These are phyloP conservation scores for Diophrys sp. DNA, from an alignment of 73 alveolate species.

Conservation along the genomic window DNA sequence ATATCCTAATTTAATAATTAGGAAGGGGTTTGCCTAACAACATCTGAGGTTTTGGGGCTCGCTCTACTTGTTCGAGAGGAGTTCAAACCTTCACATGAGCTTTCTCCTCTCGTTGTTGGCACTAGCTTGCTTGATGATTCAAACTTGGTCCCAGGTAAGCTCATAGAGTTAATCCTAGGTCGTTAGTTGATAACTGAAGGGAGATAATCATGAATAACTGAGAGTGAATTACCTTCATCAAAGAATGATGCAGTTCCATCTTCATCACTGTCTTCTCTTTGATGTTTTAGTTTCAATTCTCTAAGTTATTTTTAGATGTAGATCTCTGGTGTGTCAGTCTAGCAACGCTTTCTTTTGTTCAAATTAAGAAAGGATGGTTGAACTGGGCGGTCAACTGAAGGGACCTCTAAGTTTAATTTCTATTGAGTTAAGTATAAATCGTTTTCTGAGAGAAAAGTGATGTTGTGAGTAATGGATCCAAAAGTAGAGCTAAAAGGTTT, in stretches of 20 bases:
- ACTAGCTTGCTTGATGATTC: too few species aligned
- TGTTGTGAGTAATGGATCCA: not conserved
- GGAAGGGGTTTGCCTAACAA: not conserved
- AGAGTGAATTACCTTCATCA: not conserved
- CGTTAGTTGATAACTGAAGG: too few species aligned
- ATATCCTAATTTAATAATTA: not conserved
- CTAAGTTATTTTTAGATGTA: too few species aligned
- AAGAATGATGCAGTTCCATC: not conserved
- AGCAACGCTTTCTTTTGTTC: not conserved
- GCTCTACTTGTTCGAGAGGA: not conserved
- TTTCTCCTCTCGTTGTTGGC: too few species aligned
- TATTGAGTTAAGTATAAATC: not conserved
- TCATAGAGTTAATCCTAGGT: too few species aligned
- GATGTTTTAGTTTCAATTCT: too few species aligned
- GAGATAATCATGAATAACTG: not conserved
- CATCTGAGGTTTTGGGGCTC: not conserved
- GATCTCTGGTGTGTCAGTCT: not conserved
- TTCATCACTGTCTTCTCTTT: not conserved
- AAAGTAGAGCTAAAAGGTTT: not conserved
- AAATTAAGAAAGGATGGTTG: not conserved
- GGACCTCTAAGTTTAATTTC: not conserved
- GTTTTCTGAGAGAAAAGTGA: not conserved
- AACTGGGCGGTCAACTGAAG: not conserved
- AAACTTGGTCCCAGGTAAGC: too few species aligned
- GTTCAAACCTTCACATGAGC: not conserved